Evolutionary conservation across 768 basidiomycete genomes (phyloP).

Genomic region (Trametes gibbosa): DNA sequence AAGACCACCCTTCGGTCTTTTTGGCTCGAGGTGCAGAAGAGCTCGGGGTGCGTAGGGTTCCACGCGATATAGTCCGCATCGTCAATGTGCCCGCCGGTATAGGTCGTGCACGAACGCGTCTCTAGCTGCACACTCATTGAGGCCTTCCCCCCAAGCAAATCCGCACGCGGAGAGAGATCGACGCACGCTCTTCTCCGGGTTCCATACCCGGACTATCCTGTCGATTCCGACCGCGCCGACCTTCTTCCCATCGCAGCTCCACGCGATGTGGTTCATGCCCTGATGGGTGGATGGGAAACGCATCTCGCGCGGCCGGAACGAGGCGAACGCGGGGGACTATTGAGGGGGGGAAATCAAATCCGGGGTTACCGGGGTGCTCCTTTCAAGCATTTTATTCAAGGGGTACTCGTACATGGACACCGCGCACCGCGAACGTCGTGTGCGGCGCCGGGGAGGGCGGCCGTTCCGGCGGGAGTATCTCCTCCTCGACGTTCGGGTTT

Average conservation of each 20-base stretch:
- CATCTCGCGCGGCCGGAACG: constrained; percentile 75
- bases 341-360: background rate
- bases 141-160: background rate
- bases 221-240: constrained; percentile 82
- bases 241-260: constrained; percentile 82
- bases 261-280: constrained; percentile 72
- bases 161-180: background rate
- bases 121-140: constrained; percentile 56
- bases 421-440: constrained; percentile 66
- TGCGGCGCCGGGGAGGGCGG: constrained; percentile 73
- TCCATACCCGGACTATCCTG: constrained; percentile 74
- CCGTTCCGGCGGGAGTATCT: constrained; percentile 34
- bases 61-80: constrained; percentile 83
- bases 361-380: constrained; percentile 12
- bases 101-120: constrained; percentile 58
- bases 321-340: constrained; percentile 78
- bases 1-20: constrained; percentile 74
- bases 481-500: constrained; percentile 36
- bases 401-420: constrained; percentile 66
- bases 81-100: constrained; percentile 70
- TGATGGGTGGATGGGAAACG: constrained; percentile 57
- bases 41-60: constrained; percentile 82
- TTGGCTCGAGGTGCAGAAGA: constrained; percentile 78
- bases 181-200: constrained; percentile 68
- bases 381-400: background rate